Evolutionary conservation across 805 yeast species (phyloP).

Genomic region (Teunomyces cretensis): DNA sequence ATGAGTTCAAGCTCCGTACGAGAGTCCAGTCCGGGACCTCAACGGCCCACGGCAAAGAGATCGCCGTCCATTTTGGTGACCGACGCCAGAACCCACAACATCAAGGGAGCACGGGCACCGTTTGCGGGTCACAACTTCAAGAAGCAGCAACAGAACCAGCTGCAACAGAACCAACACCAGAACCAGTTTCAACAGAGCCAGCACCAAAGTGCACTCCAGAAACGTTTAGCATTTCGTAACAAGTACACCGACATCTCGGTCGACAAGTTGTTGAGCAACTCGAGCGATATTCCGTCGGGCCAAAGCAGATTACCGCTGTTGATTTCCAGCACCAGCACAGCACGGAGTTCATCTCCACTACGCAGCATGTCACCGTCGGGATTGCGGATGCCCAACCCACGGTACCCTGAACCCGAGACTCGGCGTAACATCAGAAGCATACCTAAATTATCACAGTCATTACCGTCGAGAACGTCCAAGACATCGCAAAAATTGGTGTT

Average conservation of each 20-base stretch:
- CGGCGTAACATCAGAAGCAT: constrained; percentile 43
- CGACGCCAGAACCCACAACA: constrained; percentile 64
- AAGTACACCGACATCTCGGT: constrained; percentile 78
- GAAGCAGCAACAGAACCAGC: constrained; percentile 34
- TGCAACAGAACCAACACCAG: constrained; percentile 18
- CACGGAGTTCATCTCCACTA: constrained; percentile 11
- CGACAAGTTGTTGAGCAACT: constrained; percentile 71
- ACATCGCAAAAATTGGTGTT: constrained; percentile 82
- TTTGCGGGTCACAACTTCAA: constrained; percentile 65
- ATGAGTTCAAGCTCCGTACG: constrained; percentile 4
- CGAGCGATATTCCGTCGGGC: constrained; percentile 88
- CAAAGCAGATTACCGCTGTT: constrained; percentile 47
- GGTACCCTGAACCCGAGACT: neutral
- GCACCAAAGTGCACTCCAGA: constrained; percentile 24
- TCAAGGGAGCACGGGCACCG: constrained; percentile 64
- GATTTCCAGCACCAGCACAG: constrained; percentile 12
- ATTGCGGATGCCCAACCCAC: neutral
- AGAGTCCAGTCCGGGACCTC: neutral
- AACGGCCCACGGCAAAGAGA: constrained; percentile 69
- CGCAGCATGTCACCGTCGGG: constrained; percentile 20
- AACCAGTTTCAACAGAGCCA: constrained; percentile 19
- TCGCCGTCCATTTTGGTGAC: constrained; percentile 94
- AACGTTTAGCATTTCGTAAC: constrained; percentile 28
- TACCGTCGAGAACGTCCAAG: constrained; percentile 78
- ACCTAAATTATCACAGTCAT: constrained; percentile 53